These are phyloP conservation scores for Lactarius quietus DNA, from an alignment of 768 basidiomycete genomes.

Conservation along the genomic window DNA sequence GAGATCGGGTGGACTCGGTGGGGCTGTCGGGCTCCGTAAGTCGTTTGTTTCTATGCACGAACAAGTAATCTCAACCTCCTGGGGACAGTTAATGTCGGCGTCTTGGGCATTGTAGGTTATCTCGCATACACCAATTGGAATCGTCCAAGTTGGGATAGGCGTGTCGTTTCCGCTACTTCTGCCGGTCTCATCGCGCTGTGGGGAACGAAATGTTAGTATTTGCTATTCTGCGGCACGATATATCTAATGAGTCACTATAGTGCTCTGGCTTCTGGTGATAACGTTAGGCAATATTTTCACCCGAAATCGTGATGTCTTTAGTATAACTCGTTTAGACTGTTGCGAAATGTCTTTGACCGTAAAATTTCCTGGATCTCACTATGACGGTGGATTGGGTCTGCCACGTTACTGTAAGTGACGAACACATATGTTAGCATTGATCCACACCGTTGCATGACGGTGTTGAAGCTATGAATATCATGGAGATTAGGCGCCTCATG, in stretches of 20 bases:
- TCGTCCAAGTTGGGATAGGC: conserved; percentile 58
- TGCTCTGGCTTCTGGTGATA: background rate
- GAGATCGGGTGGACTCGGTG: conserved; percentile 63
- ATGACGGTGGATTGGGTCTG: background rate
- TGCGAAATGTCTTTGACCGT: background rate
- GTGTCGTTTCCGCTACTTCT: conserved; percentile 52
- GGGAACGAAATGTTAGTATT: conserved; percentile 62
- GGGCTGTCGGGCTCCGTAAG: conserved; percentile 59
- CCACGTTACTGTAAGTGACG: too few relatives aligned
- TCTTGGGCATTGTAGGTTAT: conserved; percentile 63
- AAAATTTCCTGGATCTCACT: background rate
- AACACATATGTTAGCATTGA: too few relatives aligned
- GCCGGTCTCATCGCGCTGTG: conserved; percentile 58
- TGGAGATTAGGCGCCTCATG: too few relatives aligned
- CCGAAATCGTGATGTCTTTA: background rate
- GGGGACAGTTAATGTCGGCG: conserved; percentile 55
- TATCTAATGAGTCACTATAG: background rate
- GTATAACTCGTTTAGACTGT: background rate
- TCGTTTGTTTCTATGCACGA: conserved; percentile 9
- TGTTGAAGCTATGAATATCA: too few relatives aligned
- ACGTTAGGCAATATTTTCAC: background rate
- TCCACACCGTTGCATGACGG: too few relatives aligned
- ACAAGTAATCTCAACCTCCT: background rate
- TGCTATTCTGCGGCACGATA: background rate
- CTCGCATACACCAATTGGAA: conserved; percentile 65